Evolutionary conservation across 495 filamentous ascomycete species (phyloP).

Genomic region (Xanthoparmelia taractica): DNA sequence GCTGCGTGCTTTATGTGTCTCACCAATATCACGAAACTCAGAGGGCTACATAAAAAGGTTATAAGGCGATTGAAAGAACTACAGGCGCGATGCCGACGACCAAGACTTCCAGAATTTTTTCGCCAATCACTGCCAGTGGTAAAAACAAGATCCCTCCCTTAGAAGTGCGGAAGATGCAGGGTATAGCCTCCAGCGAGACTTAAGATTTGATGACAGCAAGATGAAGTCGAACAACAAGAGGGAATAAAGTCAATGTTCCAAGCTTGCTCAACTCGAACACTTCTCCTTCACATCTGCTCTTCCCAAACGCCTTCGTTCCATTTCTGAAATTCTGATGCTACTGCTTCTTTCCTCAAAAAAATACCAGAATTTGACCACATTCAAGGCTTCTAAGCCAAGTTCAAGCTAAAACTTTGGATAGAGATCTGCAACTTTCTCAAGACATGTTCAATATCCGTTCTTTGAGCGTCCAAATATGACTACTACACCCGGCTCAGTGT

Average conservation of each 20-base stretch:
- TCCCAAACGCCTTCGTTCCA: neutral
- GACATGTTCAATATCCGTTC: neutral
- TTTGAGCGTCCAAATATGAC: neutral
- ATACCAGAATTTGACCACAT: neutral
- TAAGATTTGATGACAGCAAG: neutral
- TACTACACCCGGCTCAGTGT: neutral
- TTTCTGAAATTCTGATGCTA: neutral
- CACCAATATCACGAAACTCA: neutral
- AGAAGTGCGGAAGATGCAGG: no score
- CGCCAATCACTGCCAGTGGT: neutral
- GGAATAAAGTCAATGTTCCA: neutral
- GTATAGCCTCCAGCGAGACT: no score
- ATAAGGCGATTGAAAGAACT: neutral
- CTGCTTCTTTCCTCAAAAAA: neutral
- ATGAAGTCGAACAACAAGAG: neutral
- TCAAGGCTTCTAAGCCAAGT: neutral
- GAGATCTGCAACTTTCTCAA: no score
- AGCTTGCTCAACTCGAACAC: fast-evolving
- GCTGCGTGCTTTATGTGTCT: neutral
- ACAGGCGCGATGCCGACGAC: neutral
- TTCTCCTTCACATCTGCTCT: neutral
- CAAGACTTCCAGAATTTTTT: neutral
- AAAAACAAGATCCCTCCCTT: no score
- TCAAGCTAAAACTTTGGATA: no score
- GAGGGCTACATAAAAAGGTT: neutral